Evolutionary conservation across 106 monocot genomes (phyloP).

Genomic region (Vanilla planifolia): DNA sequence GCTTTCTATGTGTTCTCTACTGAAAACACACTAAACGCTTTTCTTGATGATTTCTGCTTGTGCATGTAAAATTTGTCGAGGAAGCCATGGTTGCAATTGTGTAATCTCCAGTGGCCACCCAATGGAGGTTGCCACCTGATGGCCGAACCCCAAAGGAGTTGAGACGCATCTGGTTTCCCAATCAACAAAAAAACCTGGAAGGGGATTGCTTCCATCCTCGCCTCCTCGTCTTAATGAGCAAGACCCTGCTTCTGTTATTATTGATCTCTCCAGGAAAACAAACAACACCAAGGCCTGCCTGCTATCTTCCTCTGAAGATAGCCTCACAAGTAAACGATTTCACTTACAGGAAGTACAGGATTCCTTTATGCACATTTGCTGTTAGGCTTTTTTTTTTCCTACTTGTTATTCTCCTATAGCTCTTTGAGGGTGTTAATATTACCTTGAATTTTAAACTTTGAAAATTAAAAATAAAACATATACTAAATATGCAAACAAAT

Average conservation of each 20-base stretch:
- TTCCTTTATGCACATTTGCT: too few relatives aligned
- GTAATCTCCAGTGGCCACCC: slow-evolving; percentile 28
- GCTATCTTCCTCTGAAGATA: slow-evolving; percentile 24
- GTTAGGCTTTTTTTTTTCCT: slow-evolving; percentile 9
- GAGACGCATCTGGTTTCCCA: slow-evolving; percentile 28
- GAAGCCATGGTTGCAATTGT: slow-evolving; percentile 14
- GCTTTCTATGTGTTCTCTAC: not conserved
- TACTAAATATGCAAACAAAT: not conserved
- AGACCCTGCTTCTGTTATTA: slow-evolving; percentile 24
- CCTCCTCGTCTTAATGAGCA: slow-evolving; percentile 14
- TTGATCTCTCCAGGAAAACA: slow-evolving; percentile 33
- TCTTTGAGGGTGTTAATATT: not conserved
- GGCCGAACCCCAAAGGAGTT: slow-evolving; percentile 53
- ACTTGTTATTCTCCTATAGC: not conserved
- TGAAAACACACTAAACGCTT: not conserved
- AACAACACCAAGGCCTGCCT: slow-evolving; percentile 23
- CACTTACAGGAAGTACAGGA: too few relatives aligned
- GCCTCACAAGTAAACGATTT: too few relatives aligned
- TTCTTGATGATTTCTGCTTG: too few relatives aligned
- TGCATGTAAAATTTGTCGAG: too few relatives aligned
- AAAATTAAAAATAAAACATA: not conserved
- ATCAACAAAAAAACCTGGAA: slow-evolving; percentile 14
- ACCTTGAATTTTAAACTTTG: too few relatives aligned
- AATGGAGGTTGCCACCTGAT: slow-evolving; percentile 21
- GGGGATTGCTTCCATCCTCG: slow-evolving; percentile 12